Percentiles rank a stretch among this genome's conserved stretches.
Conservation (phyloP, 768 basidiomycete genomes). For the Boletus barrowsii region DNA sequence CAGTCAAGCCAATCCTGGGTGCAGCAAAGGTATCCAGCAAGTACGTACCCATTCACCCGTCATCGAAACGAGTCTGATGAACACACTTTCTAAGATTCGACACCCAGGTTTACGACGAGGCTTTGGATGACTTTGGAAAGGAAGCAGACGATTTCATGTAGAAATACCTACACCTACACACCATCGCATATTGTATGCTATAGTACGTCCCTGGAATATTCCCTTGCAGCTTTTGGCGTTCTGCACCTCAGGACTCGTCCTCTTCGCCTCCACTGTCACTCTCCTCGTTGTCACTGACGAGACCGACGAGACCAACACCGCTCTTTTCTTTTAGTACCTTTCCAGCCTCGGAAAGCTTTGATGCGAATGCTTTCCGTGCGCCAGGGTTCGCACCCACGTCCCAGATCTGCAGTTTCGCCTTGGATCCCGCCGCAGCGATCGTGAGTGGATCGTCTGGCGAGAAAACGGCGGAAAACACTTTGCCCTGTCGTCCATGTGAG, state of each 20-base stretch:
- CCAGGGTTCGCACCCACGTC: constrained; percentile 84
- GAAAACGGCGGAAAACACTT: constrained; percentile 89
- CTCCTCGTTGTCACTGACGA: constrained; percentile 69
- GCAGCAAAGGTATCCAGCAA: constrained; percentile 63
- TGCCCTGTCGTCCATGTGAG: constrained; percentile 58
- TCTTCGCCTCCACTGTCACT: constrained; percentile 49
- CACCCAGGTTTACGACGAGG: constrained; percentile 80
- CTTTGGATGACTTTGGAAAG: constrained; percentile 82
- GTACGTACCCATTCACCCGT: constrained; percentile 36
- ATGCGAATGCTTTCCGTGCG: constrained; percentile 77
- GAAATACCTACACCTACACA: constrained; percentile 26
- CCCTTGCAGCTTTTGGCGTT: background rate
- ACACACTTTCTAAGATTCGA: constrained; percentile 61
- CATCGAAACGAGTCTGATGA: constrained; percentile 11
- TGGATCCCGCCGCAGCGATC: constrained; percentile 90
- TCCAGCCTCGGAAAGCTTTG: constrained; percentile 74
- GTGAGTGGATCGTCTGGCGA: constrained; percentile 95
- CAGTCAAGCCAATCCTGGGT: constrained; percentile 73
- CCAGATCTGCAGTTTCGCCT: constrained; percentile 94
- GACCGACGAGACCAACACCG: constrained; percentile 65
- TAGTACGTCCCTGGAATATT: constrained; percentile 8
- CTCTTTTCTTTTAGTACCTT: constrained; percentile 62
- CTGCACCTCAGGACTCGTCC: constrained; percentile 13
- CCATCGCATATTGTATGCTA: constrained; percentile 11
- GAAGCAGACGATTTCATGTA: constrained; percentile 90